These are phyloP conservation scores for Aspergillus candidus DNA, from an alignment of 2,329 filamentous ascomycete species.

Conservation along the genomic window DNA sequence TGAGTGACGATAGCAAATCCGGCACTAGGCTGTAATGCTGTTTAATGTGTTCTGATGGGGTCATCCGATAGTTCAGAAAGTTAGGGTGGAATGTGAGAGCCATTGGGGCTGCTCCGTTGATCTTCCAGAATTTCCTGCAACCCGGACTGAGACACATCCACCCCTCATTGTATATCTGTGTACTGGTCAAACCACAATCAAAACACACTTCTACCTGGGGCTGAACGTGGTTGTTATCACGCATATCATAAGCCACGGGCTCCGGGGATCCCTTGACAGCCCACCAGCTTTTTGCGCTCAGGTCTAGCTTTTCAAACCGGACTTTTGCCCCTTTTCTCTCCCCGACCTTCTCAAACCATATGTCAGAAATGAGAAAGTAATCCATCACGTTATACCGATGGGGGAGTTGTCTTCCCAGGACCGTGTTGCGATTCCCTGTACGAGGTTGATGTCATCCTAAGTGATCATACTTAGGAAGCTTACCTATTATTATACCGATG, in stretches of 20 bases:
- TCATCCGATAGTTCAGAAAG: conserved; percentile 53
- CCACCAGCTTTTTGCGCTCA: conserved; percentile 55
- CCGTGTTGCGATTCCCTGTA: conserved; percentile 47
- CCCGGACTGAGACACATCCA: conserved; percentile 54
- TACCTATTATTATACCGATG: conserved; percentile 53
- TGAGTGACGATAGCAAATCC: conserved; percentile 34
- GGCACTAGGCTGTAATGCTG: conserved; percentile 36
- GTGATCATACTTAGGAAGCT: conserved; percentile 10
- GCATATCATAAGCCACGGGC: conserved; percentile 22
- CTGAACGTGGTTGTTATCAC: conserved; percentile 23
- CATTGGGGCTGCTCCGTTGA: conserved; percentile 30
- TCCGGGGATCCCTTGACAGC: conserved; percentile 29
- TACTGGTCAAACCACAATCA: conserved; percentile 34
- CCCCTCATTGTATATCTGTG: conserved; percentile 37
- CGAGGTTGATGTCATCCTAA: conserved; percentile 4
- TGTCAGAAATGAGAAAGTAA: conserved; percentile 61
- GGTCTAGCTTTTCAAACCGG: conserved; percentile 59
- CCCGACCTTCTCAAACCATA: conserved; percentile 58
- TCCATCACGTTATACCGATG: conserved; percentile 60
- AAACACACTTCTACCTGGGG: conserved; percentile 29
- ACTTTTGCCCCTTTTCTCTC: conserved; percentile 48
- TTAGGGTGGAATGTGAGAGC: conserved; percentile 46
- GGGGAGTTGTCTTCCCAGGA: conserved; percentile 46
- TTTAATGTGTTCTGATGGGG: conserved; percentile 35
- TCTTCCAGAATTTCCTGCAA: conserved; percentile 54